Base-by-base conservation (phyloP, 257 asterid species). In the Gentiana macrophylla region DNA sequence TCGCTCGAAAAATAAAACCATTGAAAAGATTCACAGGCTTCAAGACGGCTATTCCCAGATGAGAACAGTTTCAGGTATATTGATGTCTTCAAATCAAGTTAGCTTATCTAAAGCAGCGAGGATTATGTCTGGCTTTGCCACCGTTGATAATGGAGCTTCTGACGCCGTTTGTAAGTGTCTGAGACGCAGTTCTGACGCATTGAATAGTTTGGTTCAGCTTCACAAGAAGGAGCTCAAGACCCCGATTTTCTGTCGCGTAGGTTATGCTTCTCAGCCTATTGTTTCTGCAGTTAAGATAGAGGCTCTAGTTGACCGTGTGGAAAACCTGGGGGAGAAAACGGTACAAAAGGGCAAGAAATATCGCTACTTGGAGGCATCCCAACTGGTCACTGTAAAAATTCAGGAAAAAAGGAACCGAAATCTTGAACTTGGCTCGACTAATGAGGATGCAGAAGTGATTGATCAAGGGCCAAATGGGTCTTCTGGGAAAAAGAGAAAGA, bases 71-170 rank as follows among this genome's bases (percentile, higher is more conserved):
- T 70, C 81, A 6, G 78, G 79, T 4, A 47, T 70, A 61, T 11
- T 78, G 51, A 52, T 72, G 36, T 74, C 77, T 2, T 34, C 72
- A 24, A 69, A 64, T 54, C 76, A 81, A 49, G 62, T 74, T n/a
- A 72, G 81, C 24, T 70, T 76, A 11, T 53, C 84, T 0, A 60
- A 76, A 32, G 92, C 89, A 5, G 84, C 89, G 1, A 77, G 71
- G 49, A 72, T 66, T 35, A 54, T 85, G 35, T 36, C 68, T 43
- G 46, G 66, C 50, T 85, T 85, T 62, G 70, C 79, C 55, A 46
- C 73, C 59, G 63, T 72, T 37, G 83, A 80, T 0, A 73, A 67
- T 51, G 88, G 86, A 13, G 72, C 89, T 47, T 77, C 89, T 15
- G 60, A 75, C 43, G 73, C 80, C 9, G 67, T 82, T 10, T 62